Evolutionary conservation across 2,329 filamentous ascomycete genomes (phyloP), one percentile per base, ranked within the genome.

Genomic region (Penicillium griseofulvum): DNA sequence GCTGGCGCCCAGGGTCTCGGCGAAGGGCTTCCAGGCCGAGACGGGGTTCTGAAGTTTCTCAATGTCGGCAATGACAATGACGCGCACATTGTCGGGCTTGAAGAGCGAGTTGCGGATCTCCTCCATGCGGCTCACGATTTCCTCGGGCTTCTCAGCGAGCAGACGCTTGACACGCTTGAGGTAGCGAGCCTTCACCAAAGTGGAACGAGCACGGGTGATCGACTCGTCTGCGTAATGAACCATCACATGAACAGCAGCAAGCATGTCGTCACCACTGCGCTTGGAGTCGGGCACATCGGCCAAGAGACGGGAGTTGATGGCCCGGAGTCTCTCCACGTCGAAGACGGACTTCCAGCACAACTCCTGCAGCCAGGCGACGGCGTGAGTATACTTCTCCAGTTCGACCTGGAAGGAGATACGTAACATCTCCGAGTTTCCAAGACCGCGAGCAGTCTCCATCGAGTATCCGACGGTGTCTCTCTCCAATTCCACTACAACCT

Each of bases 241-340:
- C 74, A 93, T 91, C 58, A 87, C 83, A 64, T 94, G 80, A 6
- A 86, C 82, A 1, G 82, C 79, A 44, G 76, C 78, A 28, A 81
- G 74, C 84, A 88, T 87, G 55, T 80, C 72, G 49, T 75, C 74
- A 37, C 94, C 94, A 64, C 89, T 90, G 39, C 94, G 89, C 79
- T 97, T 99, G 49, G 87, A 81, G 68, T 97, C 91, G 0, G 94
- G 94, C 17, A 99, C 88, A 65, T 97, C 93, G 3, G 92, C 91
- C 17, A 97, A 81, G 43, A 95, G 85, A 73, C 96, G 95, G 55
- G 87, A 86, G 16, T 95, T 79, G 37, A 83, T 82, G 1, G 84
- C 79, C 49, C 81, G 79, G 22, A 87, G 74, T 57, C 85, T 76
- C 54, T 80, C 89, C 3, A 87, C 81, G 66, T 97, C 93, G 67